phyloP scores from a whole-genome alignment of 495 filamentous ascomycete species.

The Haplographium delicatum region DNA sequence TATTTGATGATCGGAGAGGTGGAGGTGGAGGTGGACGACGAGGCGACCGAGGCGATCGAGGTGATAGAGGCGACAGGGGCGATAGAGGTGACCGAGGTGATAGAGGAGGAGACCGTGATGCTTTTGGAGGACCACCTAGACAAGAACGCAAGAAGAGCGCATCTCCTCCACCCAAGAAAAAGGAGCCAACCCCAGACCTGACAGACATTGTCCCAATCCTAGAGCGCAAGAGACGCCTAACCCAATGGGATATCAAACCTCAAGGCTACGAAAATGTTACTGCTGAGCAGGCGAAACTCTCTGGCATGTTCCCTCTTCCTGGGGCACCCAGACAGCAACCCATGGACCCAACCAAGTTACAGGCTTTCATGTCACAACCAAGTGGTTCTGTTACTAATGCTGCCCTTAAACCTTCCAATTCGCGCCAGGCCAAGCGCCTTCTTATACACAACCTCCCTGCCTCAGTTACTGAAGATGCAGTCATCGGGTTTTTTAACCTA shows the following conservation, averaged over 20 bases:
- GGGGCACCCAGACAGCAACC: slow-evolving; percentile 93
- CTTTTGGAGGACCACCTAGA: slow-evolving; percentile 41
- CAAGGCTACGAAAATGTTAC: slow-evolving; percentile 98
- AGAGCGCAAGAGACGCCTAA: slow-evolving; percentile 82
- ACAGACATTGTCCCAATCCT: slow-evolving; percentile 74
- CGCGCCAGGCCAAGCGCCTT: slow-evolving; percentile 86
- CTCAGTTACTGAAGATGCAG: slow-evolving; percentile 58
- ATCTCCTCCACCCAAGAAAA: slow-evolving; percentile 78
- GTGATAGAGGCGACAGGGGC: no score
- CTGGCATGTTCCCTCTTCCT: slow-evolving; percentile 98
- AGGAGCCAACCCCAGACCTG: slow-evolving; percentile 91
- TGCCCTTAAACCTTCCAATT: slow-evolving; percentile 85
- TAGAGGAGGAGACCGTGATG: slow-evolving; percentile 39
- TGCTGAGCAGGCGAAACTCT: slow-evolving; percentile 96
- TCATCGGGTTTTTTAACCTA: slow-evolving; percentile 89
- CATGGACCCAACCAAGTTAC: slow-evolving; percentile 91
- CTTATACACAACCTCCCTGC: slow-evolving; percentile 78
- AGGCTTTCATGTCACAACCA: slow-evolving; percentile 92
- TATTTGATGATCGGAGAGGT: slow-evolving; percentile 59
- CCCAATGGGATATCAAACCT: slow-evolving; percentile 99
- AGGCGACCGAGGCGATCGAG: no score
- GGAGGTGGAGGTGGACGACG: no score
- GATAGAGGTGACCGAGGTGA: slow-evolving; percentile 49
- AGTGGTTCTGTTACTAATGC: slow-evolving; percentile 66
- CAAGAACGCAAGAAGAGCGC: slow-evolving; percentile 72